Base-by-base conservation (phyloP, 75 land plant genomes). In the Cupressus sempervirens region DNA sequence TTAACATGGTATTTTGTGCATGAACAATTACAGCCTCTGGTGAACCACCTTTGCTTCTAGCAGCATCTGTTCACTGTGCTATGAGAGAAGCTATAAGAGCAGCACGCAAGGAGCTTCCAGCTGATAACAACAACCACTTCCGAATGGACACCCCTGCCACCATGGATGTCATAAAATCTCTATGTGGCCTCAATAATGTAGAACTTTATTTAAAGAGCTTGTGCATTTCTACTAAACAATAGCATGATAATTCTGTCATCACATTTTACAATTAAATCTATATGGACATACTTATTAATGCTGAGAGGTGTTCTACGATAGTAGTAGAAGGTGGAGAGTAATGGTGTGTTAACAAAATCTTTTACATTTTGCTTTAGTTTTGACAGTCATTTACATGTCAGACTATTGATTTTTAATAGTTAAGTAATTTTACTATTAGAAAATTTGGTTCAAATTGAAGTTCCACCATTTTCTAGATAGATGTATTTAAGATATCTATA, bases 11-110 rank as follows among this genome's bases (percentile, higher is more conserved):
- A 65, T 65, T 65, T 65, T 65, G 29, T 65, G 68, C 68, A 26
- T 65, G 68, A 48, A 23, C 23, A 23, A 26, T 20, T 50, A 50
- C 53, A 50, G 53, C 53, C 12, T 50, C 53, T 50, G 53, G 53
- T 50, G 53, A 50, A 50, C 99, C 99, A 52, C 97, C 99, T 13
- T 82, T 97, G 75, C 91, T 95, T 15, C 86, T 95, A 29, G 93
- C 99, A 34, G 88, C 80, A 35, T 91, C 97, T n/a, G 89, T 95
- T 45, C 95, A 95, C 82, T 91, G 92, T 83, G 97, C 99, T 26
- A 88, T 88, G 54, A 88, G 92, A 75, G 89, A 87, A 29, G 97
- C 99, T 38, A 50, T 50, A 50, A 50, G 53, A 50, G 53, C 53
- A 50, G 53, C 53, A 50, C 53, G 53, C 53, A 12, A 86, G 14